Percentiles rank a stretch among this genome's conserved stretches.
Conservation (phyloP, 768 basidiomycete species). For the Stropharia rugosoannulata region DNA sequence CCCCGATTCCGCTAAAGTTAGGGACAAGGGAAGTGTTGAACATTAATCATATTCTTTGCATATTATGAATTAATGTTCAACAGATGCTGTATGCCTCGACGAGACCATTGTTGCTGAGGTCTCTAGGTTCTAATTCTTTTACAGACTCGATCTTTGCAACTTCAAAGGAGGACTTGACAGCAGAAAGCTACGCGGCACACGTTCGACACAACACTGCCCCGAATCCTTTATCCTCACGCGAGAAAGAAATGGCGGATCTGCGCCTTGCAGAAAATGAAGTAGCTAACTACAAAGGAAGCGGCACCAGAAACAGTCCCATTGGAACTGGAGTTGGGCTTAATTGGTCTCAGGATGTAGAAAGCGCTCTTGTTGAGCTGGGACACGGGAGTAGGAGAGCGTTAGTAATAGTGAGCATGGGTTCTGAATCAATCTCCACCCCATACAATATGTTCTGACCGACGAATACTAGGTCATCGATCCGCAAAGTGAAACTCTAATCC, state of each 20-base stretch:
- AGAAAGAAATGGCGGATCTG: constrained; percentile 80
- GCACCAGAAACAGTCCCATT: constrained; percentile 52
- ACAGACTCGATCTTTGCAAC: constrained; percentile 79
- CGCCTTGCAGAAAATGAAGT: constrained; percentile 64
- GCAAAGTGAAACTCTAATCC: constrained; percentile 55
- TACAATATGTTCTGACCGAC: background rate
- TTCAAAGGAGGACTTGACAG: constrained; percentile 61
- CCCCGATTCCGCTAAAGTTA: constrained; percentile 76
- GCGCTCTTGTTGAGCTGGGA: constrained; percentile 61
- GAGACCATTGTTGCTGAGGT: constrained; percentile 63
- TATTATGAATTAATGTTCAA: background rate
- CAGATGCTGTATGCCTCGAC: constrained; percentile 92
- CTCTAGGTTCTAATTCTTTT: constrained; percentile 74
- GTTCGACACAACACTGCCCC: constrained; percentile 70
- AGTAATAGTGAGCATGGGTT: constrained; percentile 59
- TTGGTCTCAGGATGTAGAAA: constrained; percentile 67
- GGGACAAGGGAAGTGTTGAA: constrained; percentile 64
- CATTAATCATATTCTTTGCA: background rate
- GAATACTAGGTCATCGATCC: constrained; percentile 61
- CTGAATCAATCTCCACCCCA: background rate
- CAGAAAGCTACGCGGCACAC: constrained; percentile 74
- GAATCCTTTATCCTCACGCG: constrained; percentile 78
- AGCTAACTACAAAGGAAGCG: constrained; percentile 56
- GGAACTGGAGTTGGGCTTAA: constrained; percentile 60
- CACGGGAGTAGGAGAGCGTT: constrained; percentile 48